Conservation (phyloP, 2,329 filamentous ascomycete species). For the Aplosporella prunicola region DNA sequence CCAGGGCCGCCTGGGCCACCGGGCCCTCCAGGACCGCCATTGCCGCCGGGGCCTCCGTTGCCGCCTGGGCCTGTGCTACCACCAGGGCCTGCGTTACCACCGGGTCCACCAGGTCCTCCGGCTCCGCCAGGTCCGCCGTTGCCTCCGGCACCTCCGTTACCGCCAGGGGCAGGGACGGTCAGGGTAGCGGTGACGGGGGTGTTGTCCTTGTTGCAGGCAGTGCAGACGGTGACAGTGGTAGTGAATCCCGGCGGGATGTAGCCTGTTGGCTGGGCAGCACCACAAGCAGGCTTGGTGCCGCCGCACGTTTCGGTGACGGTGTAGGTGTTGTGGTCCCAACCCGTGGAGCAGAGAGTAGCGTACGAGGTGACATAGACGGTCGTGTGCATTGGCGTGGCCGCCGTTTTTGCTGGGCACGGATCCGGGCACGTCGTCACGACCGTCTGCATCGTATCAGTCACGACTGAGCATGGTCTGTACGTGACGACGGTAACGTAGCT, state of each 20-base stretch:
- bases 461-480: conserved; percentile 5
- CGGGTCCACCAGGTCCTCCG: too few species aligned
- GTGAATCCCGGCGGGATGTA: conserved; percentile 17
- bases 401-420: not conserved
- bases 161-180: conserved; percentile 16
- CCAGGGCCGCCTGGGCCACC: too few species aligned
- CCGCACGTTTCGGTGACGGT: conserved; percentile 25
- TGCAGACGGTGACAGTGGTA: conserved; percentile 16
- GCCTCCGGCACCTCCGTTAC: too few species aligned
- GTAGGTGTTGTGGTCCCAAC: conserved; percentile 19
- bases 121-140: too few species aligned
- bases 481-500: conserved; percentile 8
- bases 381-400: conserved; percentile 4
- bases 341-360: conserved; percentile 16
- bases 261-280: not conserved
- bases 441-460: conserved; percentile 20
- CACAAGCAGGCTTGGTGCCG: conserved; percentile 8
- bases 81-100: too few species aligned
- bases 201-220: conserved; percentile 8
- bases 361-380: conserved; percentile 21
- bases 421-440: conserved; percentile 18
- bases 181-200: conserved; percentile 12
- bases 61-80: too few species aligned
- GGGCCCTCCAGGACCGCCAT: too few species aligned
- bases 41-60: too few species aligned